Conservation (phyloP, 176 grass and related monocot species). For the Dendrocalamus sinicus region DNA sequence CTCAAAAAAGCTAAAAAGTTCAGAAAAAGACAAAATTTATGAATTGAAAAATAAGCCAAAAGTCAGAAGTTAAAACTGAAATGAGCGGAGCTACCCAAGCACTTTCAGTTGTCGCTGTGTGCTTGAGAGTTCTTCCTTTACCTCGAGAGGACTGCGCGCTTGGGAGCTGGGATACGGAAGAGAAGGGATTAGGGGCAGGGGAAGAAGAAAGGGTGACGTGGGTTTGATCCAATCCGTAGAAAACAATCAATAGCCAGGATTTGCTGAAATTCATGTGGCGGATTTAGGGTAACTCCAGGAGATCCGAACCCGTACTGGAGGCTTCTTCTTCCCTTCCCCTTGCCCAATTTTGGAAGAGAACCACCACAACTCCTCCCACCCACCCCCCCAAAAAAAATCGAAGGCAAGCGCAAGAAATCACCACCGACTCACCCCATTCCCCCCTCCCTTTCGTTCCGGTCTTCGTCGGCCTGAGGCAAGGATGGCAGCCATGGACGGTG, state of each 20-base stretch:
- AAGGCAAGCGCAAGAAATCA: not conserved
- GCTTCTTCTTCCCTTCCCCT: not conserved
- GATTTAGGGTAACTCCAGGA: too few species aligned
- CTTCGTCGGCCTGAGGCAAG: not conserved
- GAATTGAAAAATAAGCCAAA: too few species aligned
- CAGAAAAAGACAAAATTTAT: too few species aligned
- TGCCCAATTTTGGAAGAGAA: conserved; percentile 17
- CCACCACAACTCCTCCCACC: not conserved
- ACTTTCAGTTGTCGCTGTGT: too few species aligned
- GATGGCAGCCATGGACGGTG: conserved; percentile 44
- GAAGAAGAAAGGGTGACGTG: not conserved
- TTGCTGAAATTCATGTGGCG: not conserved
- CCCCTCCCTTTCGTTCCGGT: not conserved
- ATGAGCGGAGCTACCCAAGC: too few species aligned
- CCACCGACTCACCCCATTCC: not conserved
- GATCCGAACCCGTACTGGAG: too few species aligned
- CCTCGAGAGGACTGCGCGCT: too few species aligned
- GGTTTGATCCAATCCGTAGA: not conserved
- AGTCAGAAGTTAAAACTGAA: too few species aligned
- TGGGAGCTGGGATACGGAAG: not conserved
- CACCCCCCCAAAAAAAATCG: not conserved
- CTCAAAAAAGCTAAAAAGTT: too few species aligned
- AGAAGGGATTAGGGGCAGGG: not conserved
- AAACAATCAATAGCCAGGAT: not conserved
- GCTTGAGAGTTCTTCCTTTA: too few species aligned